Conservation (phyloP, 805 yeast genomes). For the Candida lessepsii region DNA sequence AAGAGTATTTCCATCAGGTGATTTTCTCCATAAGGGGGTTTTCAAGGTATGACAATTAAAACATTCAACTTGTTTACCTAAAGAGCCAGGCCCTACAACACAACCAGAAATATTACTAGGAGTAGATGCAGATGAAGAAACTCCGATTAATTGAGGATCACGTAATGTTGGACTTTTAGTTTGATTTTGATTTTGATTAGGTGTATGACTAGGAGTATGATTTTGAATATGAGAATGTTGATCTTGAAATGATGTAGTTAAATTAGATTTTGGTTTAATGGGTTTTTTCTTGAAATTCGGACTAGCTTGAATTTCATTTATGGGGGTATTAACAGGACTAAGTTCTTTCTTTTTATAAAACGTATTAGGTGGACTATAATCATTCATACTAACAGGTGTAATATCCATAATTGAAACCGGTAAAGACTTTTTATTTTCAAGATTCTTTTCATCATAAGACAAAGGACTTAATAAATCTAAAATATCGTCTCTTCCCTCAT, state of each 20-base stretch:
- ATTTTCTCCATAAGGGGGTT: slow-evolving; percentile 64
- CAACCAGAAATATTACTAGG: too few relatives aligned
- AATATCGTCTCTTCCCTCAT: slow-evolving; percentile 2
- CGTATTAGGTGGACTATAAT: slow-evolving; percentile 20
- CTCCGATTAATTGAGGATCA: neutral
- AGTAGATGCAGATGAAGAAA: neutral
- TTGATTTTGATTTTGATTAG: neutral
- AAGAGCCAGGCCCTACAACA: too few relatives aligned
- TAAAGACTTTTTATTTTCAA: slow-evolving; percentile 6
- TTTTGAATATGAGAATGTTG: slow-evolving; percentile 2
- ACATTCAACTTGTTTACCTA: slow-evolving; percentile 38
- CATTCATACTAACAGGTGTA: slow-evolving; percentile 34
- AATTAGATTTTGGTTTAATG: slow-evolving; percentile 19
- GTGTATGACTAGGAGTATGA: neutral
- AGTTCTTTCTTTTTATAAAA: slow-evolving; percentile 20
- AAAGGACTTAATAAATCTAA: slow-evolving; percentile 40
- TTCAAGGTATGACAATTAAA: slow-evolving; percentile 57
- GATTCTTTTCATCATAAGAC: slow-evolving; percentile 30
- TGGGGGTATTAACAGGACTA: slow-evolving; percentile 16
- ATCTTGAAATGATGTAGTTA: slow-evolving; percentile 20
- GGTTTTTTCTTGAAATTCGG: slow-evolving; percentile 8
- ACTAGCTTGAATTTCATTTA: slow-evolving; percentile 5
- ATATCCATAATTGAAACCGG: slow-evolving; percentile 18
- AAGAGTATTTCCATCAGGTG: slow-evolving; percentile 56
- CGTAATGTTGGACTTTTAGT: neutral